These are phyloP conservation scores for Alternaria longipes DNA, from an alignment of 2,329 filamentous ascomycete genomes.

Conservation along the genomic window DNA sequence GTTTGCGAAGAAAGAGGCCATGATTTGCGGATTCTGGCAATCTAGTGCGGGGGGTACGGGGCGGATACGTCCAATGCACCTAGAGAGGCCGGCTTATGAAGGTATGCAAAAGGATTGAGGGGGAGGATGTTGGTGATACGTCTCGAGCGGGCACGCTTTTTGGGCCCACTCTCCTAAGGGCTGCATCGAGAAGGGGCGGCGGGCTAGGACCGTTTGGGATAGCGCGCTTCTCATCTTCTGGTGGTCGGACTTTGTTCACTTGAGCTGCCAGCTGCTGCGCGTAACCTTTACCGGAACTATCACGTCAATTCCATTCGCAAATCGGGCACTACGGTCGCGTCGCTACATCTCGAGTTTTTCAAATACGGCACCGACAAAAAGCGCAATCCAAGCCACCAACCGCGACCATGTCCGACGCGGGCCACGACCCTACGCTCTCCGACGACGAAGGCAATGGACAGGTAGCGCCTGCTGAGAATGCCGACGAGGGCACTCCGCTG, in stretches of 20 bases:
- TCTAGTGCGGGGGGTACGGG: conserved; percentile 17
- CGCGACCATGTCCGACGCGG: conserved; percentile 51
- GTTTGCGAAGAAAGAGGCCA: conserved; percentile 55
- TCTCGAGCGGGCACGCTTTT: conserved; percentile 40
- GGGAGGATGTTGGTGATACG: conserved; percentile 43
- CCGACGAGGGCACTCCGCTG: conserved; percentile 39
- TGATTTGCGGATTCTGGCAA: conserved; percentile 28
- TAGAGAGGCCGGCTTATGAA: conserved; percentile 28
- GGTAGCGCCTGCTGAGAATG: conserved; percentile 43
- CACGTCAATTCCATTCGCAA: background rate
- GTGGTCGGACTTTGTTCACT: conserved; percentile 37
- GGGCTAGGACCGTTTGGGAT: conserved; percentile 33
- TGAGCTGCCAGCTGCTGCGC: conserved; percentile 9
- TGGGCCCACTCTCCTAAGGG: conserved; percentile 32
- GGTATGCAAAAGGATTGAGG: conserved; percentile 34
- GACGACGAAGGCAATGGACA: conserved; percentile 48
- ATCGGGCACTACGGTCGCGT: background rate
- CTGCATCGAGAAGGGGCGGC: conserved; percentile 42
- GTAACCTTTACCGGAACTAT: conserved; percentile 9
- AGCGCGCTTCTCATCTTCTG: conserved; percentile 32
- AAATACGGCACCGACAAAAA: background rate
- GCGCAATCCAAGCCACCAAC: background rate
- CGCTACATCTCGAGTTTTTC: background rate
- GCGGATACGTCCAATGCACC: conserved; percentile 19
- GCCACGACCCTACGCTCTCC: conserved; percentile 45